These are phyloP conservation scores for Fusarium beomiforme DNA, from an alignment of 2,329 filamentous ascomycete species.

Conservation along the genomic window DNA sequence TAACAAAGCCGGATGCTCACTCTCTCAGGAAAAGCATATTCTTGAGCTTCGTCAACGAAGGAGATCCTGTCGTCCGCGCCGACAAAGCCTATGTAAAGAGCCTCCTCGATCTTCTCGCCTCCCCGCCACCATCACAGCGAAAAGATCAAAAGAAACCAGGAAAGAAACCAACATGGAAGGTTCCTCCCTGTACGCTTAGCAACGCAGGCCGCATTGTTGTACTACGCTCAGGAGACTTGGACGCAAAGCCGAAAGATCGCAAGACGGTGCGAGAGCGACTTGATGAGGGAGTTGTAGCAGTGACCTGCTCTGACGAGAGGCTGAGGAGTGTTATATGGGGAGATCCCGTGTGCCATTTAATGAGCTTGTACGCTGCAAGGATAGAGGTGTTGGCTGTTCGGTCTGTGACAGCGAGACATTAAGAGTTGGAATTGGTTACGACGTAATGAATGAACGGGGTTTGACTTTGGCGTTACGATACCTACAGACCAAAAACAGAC, in stretches of 20 bases:
- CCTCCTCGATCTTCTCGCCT: conserved; percentile 75
- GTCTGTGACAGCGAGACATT: conserved; percentile 50
- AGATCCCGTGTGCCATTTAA: conserved; percentile 81
- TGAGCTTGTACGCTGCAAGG: conserved; percentile 78
- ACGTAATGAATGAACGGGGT: conserved; percentile 8
- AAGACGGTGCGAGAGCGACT: conserved; percentile 62
- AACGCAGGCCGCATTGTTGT: conserved; percentile 77
- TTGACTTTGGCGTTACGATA: conserved; percentile 27
- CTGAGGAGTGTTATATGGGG: conserved; percentile 80
- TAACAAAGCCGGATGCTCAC: conserved; percentile 65
- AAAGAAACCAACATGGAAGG: conserved; percentile 65
- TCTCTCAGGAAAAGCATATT: conserved; percentile 75
- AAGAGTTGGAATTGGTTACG: conserved; percentile 2
- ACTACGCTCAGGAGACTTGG: conserved; percentile 62
- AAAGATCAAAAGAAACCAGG: conserved; percentile 21
- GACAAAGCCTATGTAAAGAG: conserved; percentile 80
- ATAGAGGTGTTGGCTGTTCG: conserved; percentile 77
- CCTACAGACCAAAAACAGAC: conserved; percentile 16
- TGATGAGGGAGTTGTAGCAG: conserved; percentile 72
- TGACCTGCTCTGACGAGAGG: conserved; percentile 73
- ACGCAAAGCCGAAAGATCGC: conserved; percentile 51
- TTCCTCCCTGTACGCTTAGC: conserved; percentile 73
- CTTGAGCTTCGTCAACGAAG: conserved; percentile 84
- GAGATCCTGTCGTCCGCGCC: conserved; percentile 81
- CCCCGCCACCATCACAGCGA: conserved; percentile 54